Conservation (phyloP, 1,284 basidiomycete species). For the Microbotryomycetes sp. region DNA sequence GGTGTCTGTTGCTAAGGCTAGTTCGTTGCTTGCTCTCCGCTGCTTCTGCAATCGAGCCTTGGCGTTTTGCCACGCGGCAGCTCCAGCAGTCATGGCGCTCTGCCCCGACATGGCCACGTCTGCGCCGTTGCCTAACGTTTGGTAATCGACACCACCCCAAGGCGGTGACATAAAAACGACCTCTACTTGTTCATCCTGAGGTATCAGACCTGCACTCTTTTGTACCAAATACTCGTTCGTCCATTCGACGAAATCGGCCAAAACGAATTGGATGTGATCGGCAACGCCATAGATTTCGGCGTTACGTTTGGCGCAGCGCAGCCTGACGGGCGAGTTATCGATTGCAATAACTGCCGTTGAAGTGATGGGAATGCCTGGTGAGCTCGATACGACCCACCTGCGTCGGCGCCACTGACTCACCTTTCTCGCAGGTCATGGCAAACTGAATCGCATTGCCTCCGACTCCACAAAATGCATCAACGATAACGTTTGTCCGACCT, state of each 20-base stretch:
- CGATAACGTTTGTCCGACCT: slow-evolving; percentile 47
- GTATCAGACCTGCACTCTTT: slow-evolving; percentile 14
- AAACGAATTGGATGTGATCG: slow-evolving; percentile 86
- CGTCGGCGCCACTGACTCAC: slow-evolving; percentile 18
- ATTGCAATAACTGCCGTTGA: slow-evolving; percentile 71
- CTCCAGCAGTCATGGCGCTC: neutral
- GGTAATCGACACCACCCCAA: slow-evolving; percentile 78
- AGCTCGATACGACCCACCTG: too few species aligned
- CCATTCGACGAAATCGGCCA: slow-evolving; percentile 78
- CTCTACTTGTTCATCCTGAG: slow-evolving; percentile 56
- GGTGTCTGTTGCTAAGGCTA: neutral
- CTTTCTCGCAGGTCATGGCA: slow-evolving; percentile 80
- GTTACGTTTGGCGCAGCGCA: slow-evolving; percentile 84
- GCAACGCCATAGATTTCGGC: slow-evolving; percentile 87
- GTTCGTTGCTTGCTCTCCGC: too few species aligned
- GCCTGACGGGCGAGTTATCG: slow-evolving; percentile 73
- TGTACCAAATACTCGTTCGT: slow-evolving; percentile 51
- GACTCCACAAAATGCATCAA: slow-evolving; percentile 95
- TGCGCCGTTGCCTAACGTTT: slow-evolving; percentile 39
- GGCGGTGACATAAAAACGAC: slow-evolving; percentile 87
- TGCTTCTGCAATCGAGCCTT: too few species aligned
- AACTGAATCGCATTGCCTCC: slow-evolving; percentile 97
- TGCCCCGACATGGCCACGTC: neutral
- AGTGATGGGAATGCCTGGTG: neutral
- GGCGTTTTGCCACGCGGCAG: neutral